Evolutionary conservation across 352 stramenopile genomes (phyloP), one percentile per base, ranked within the genome.

Genomic region (Globisporangium viniferum): DNA sequence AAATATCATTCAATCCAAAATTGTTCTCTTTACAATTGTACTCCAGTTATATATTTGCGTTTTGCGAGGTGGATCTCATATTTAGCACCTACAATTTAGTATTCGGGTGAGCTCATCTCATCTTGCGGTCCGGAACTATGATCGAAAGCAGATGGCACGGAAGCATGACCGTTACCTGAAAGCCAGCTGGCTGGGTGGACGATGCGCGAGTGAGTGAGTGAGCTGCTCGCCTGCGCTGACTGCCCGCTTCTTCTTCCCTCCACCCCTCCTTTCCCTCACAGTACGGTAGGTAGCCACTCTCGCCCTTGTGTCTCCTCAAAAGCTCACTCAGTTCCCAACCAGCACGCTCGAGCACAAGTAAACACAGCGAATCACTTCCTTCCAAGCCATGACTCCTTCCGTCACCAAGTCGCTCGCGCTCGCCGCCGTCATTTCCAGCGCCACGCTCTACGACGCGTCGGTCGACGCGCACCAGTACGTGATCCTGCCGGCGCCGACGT

Each of bases 401-500:
- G 8, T 67, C 59, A 58, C 66, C 49, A 67, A 44, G 66, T 63
- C 72, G 2, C 56, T 83, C 54, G 69, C 55, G 15, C 63, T 65
- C 55, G 59, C 68, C 49, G 60, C 58, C 7, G 55, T 72, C n/a
- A 51, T 81, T 10, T 74, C 67, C n/a, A 70, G 59, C 31, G 51
- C 66, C 35, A 63, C 59, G 9, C 35, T 73, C 36, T 44, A 44
- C 36, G 36, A 44, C 36, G 12, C 36, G 12, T 44, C 36, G 2
- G 59, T 66, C 0, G 57, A 78, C 2, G 77, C 72, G 10, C 77
- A 84, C 58, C 73, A 79, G 39, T 71, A 75, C 56, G 74, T 84
- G 46, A 68, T 80, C 31, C 67, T 81, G 15, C 77, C 77, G 8
- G 64, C 71, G 22, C 77, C 74, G 22, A 81, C 74, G 46, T 84